These are phyloP conservation scores for Scedosporium apiospermum DNA, from an alignment of 2,329 filamentous ascomycete genomes.

Conservation along the genomic window DNA sequence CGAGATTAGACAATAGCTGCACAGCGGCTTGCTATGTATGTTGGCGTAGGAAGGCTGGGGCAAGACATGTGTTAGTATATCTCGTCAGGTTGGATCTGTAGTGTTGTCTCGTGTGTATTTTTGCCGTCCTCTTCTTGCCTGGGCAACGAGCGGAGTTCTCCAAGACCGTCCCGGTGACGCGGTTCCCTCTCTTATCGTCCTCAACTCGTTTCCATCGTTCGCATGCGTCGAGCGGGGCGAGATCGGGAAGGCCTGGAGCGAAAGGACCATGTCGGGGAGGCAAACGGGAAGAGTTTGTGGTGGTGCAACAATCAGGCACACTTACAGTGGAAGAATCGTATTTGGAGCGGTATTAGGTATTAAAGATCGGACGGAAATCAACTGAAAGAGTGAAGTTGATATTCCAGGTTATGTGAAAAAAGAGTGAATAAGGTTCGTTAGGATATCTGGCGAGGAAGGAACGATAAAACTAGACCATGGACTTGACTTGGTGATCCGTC, in stretches of 20 bases:
- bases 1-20: background rate
- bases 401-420: constrained; percentile 1
- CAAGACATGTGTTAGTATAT: constrained; percentile 3
- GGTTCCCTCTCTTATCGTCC: background rate
- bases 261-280: background rate
- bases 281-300: background rate
- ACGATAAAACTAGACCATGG: background rate
- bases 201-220: background rate
- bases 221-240: too few relatives aligned
- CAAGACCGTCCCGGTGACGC: background rate
- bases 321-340: constrained; percentile 2
- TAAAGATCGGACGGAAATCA: constrained; percentile 9
- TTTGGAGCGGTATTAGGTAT: background rate
- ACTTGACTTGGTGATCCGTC: constrained; percentile 4
- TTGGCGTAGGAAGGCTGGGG: constrained; percentile 1
- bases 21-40: constrained; percentile 1
- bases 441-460: background rate
- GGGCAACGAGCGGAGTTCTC: background rate
- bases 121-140: background rate
- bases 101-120: background rate
- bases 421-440: background rate
- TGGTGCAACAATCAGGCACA: constrained; percentile 1
- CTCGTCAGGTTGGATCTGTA: background rate
- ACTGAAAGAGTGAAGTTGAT: constrained; percentile 8
- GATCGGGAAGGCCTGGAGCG: background rate